Base-by-base conservation (phyloP, 1,139 yeast genomes). In the Yamadazyma siamensis region DNA sequence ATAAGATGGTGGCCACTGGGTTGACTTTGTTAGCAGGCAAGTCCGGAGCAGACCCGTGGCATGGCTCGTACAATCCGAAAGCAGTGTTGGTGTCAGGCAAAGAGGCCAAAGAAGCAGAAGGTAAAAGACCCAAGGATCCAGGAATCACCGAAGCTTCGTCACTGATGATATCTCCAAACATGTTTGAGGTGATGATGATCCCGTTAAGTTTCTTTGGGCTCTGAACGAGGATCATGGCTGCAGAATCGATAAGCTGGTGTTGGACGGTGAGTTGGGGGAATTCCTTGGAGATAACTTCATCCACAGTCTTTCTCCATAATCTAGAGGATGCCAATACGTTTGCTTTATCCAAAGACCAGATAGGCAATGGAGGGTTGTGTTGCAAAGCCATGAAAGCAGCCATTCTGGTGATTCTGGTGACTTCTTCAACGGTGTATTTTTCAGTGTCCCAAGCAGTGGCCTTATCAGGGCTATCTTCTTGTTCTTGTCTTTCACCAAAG, bases 1-100 rank as follows among this genome's bases (percentile, higher is more conserved):
- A 88, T 51, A 91, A 73, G 48, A 91, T 89, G 18, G 96, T 86
- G 29, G 96, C 98, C 34, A 89, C 64, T 32, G 98, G 98, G 61
- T 91, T 91, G 35, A 88, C 98, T 65, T 85, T 83, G 56, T 87
- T 86, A 38, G 66, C 69, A 32, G 81, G 81, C 54, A 91, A 75
- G 59, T 91, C 98, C 26, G 98, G 98, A 16, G 98, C 98, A 25
- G 96, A 83, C 28, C 98, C 98, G 59, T 91, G 98, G 56, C 97
- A 89, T 44, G 98, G 98, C 65, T 91, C 98, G 59, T 91, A 91
- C 41, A 91, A 72, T 39, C 98, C 98, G 55, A 91, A 88, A 0
- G 97, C 97, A 29, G 75, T 68, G 70, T 89, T 89, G 27, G 89
- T 79, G 59, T 89, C 96, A 36, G 98, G 98, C 50, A 91, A 73